A percentile compares a stretch with the other conserved stretches of the same genome.
These are phyloP conservation scores for Grigorovia jiainica DNA, from an alignment of 805 yeast genomes.

Conservation along the genomic window DNA sequence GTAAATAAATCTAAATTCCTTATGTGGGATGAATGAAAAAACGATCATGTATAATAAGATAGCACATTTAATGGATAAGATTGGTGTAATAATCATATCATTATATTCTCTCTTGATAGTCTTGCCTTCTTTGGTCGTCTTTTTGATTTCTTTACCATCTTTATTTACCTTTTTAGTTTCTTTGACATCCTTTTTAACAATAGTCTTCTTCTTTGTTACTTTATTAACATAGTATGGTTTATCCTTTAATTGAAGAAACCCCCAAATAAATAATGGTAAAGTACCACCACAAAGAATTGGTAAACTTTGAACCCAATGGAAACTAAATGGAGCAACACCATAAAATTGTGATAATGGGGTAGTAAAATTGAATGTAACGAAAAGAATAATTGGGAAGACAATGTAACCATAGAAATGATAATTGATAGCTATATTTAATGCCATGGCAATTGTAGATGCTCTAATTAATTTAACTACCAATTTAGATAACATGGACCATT, in stretches of 20 bases:
- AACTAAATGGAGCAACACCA: conserved; percentile 78
- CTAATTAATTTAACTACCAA: conserved; percentile 16
- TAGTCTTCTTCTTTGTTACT: too few relatives aligned
- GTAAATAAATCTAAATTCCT: conserved; percentile 84
- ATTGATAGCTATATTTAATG: conserved; percentile 41
- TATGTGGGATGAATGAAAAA: conserved; percentile 68
- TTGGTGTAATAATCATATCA: not conserved
- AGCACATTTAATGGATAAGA: conserved; percentile 20
- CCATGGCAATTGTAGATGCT: conserved; percentile 22
- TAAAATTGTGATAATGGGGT: conserved; percentile 70
- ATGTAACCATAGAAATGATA: conserved; percentile 45
- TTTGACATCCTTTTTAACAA: too few relatives aligned
- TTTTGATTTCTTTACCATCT: too few relatives aligned
- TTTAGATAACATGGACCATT: conserved; percentile 6
- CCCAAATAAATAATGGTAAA: conserved; percentile 51
- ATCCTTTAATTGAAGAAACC: conserved; percentile 22
- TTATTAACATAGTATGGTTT: not conserved
- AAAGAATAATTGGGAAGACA: conserved; percentile 57
- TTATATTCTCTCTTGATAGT: too few relatives aligned
- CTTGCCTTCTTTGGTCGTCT: too few relatives aligned
- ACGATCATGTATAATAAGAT: conserved; percentile 37
- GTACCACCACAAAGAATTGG: conserved; percentile 66
- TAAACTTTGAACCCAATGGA: conserved; percentile 72
- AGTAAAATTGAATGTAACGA: conserved; percentile 68
- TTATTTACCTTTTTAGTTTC: too few relatives aligned